A percentile compares a stretch with the other conserved stretches of the same genome.
Evolutionary conservation across 148 eudicot species (phyloP).

Genomic region (Camellia sinensis): DNA sequence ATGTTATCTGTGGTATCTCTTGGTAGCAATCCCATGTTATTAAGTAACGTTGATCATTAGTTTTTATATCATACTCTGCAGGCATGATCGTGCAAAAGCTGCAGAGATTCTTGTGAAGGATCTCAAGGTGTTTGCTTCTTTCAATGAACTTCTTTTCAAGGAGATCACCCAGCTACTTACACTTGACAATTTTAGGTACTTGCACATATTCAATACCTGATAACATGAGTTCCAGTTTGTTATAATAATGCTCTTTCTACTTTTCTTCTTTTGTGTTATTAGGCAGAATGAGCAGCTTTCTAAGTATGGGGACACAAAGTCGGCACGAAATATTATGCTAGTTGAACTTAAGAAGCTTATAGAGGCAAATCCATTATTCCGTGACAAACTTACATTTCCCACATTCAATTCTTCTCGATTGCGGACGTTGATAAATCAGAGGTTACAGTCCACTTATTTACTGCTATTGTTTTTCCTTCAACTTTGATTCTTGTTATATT

Average conservation of each 20-base stretch:
- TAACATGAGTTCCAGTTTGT: not conserved
- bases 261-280: not conserved
- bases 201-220: not conserved
- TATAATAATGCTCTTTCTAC: not conserved
- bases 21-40: not conserved
- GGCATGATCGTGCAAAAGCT: slow-evolving; percentile 52
- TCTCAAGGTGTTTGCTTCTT: slow-evolving; percentile 53
- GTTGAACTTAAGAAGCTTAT: slow-evolving; percentile 59
- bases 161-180: slow-evolving; percentile 61
- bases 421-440: slow-evolving; percentile 57
- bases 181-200: slow-evolving; percentile 59
- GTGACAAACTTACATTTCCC: slow-evolving; percentile 55
- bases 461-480: not conserved
- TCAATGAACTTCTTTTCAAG: slow-evolving; percentile 57
- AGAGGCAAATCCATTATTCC: slow-evolving; percentile 60
- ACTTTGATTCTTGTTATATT: not conserved
- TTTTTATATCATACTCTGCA: slow-evolving; percentile 13
- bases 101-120: slow-evolving; percentile 58
- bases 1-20: not conserved
- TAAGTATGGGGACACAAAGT: slow-evolving; percentile 60
- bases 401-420: slow-evolving; percentile 53
- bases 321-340: slow-evolving; percentile 57
- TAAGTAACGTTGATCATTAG: not conserved
- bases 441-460: slow-evolving; percentile 27
- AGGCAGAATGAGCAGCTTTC: slow-evolving; percentile 69